phyloP scores from a whole-genome alignment of 768 basidiomycete species.

The Suillus americanus region DNA sequence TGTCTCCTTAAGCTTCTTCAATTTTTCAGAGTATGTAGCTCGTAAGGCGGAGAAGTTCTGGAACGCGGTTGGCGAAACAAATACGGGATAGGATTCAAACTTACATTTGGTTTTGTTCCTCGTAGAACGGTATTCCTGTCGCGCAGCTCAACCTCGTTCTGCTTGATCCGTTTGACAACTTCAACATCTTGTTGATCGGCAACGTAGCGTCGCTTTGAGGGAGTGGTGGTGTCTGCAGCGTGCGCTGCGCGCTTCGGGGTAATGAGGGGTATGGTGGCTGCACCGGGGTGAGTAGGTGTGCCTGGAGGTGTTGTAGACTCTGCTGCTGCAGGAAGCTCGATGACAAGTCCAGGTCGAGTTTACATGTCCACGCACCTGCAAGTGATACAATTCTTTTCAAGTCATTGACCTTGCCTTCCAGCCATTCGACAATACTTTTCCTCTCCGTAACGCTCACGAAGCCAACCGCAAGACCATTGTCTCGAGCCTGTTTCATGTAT shows the following conservation, averaged over 20 bases:
- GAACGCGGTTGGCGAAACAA: not conserved
- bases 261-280: conserved; percentile 17
- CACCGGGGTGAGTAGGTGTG: conserved; percentile 37
- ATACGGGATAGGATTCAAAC: conserved; percentile 23
- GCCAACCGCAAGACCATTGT: conserved; percentile 67
- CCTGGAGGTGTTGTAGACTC: conserved; percentile 67
- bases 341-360: not conserved
- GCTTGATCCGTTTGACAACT: conserved; percentile 78
- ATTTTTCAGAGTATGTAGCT: conserved; percentile 65
- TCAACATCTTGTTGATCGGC: conserved; percentile 78
- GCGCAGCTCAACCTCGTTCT: conserved; percentile 74
- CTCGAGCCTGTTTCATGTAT: conserved; percentile 85
- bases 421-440: conserved; percentile 82
- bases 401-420: conserved; percentile 53
- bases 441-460: conserved; percentile 88
- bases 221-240: conserved; percentile 38
- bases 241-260: conserved; percentile 23
- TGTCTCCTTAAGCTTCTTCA: conserved; percentile 75
- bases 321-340: conserved; percentile 21
- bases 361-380: conserved; percentile 17
- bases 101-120: conserved; percentile 80
- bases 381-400: conserved; percentile 26
- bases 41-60: conserved; percentile 83
- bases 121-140: conserved; percentile 84
- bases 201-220: conserved; percentile 75